phyloP scores from a whole-genome alignment of 2,329 filamentous ascomycete species.

The Erysiphe neolycopersici region DNA sequence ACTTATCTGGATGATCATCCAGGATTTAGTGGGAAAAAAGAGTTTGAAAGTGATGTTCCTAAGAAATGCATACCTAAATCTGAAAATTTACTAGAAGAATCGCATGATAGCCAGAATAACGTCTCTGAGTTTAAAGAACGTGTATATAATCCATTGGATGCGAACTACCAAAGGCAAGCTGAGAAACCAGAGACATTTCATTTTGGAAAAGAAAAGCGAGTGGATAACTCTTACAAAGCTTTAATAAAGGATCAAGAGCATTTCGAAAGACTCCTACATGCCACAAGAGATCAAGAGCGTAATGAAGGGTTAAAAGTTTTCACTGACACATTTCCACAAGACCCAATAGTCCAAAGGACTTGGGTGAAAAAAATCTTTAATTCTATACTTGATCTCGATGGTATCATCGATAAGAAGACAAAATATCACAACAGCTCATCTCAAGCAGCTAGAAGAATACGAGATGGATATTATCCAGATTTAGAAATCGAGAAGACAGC shows the following conservation, averaged over 20 bases:
- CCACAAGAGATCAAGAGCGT: neutral
- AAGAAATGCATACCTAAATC: neutral
- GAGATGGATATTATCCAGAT: slow-evolving; percentile 1
- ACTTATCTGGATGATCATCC: neutral
- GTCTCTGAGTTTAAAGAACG: neutral
- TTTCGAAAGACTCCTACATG: neutral
- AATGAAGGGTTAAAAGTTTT: neutral
- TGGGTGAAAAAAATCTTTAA: slow-evolving; percentile 1
- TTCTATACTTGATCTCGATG: slow-evolving; percentile 1
- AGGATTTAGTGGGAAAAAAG: neutral
- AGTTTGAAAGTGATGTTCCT: neutral
- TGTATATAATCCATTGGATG: neutral
- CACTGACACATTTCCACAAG: neutral
- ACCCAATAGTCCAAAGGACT: neutral
- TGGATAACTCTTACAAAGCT: neutral
- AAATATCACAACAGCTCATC: slow-evolving; percentile 1
- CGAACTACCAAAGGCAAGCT: neutral
- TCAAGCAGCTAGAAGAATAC: slow-evolving; percentile 1
- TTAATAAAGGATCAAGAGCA: neutral
- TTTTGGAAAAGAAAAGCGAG: neutral
- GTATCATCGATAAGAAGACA: slow-evolving; percentile 1
- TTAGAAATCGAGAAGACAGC: slow-evolving; percentile 1
- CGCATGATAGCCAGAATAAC: neutral
- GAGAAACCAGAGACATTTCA: neutral
- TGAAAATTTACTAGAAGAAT: neutral